Base-by-base conservation (phyloP, 306 rosid genomes). In the Vachellia collinsii region DNA sequence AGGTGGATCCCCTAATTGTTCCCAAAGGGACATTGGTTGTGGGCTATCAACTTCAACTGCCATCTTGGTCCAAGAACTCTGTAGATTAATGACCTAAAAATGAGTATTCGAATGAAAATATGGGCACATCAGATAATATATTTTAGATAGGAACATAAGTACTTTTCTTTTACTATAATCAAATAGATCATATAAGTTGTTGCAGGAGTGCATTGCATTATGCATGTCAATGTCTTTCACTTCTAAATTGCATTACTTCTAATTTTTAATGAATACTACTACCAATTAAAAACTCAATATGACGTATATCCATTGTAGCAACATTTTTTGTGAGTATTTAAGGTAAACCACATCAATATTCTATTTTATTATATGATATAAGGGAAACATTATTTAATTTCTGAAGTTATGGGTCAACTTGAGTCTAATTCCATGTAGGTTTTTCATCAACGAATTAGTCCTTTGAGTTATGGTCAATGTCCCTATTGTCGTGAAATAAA, bases 1-100 rank as follows among this genome's bases (percentile, higher is more conserved):
- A 25, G 61, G 63, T 25, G 70, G 63, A 79, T 70, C 72, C 3
- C 44, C 71, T 48, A 70, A 43, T 7, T 58, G 48, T 50, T 79
- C 62, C 70, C 77, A 34, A 17, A 2, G 77, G 66, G 82, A 59
- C 77, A 44, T 70, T 7, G 48, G 63, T 59, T 8, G 48, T 10
- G 62, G 70, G 71, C 77, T 70, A 23, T 79, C 62, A 70, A 79
- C 82, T 71, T 70, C 82, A 56, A 43, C 58, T 58, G 71, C 77
- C 77, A 42, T 34, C 76, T 66, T 82, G 23, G 84, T 86, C 86
- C 84, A 80, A 79, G 85, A 77, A 59, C 77, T 76, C 89, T 86
- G 77, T 61, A 64, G 77, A 8, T 8, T n/a, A 67, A 39, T 67
- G 50, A 67, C 72, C 39, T 67, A 39, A 67, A 2, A 66, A 41